phyloP scores from a whole-genome alignment of 2,329 filamentous ascomycete genomes.

The Parastagonospora nodorum region DNA sequence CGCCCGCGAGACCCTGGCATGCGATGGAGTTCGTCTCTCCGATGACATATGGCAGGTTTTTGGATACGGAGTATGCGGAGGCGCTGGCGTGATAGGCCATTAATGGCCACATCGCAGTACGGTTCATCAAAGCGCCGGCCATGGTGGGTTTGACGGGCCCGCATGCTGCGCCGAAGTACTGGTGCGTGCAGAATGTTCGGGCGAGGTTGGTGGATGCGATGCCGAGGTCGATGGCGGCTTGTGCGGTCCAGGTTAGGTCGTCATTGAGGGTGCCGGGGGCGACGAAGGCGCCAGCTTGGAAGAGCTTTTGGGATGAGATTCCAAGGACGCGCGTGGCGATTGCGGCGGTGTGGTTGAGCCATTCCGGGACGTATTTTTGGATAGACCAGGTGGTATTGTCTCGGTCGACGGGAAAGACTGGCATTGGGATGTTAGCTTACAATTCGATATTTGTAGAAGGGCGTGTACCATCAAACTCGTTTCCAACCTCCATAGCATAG shows the following conservation, averaged over 20 bases:
- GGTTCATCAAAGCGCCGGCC: conserved; percentile 68
- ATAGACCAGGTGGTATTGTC: conserved; percentile 19
- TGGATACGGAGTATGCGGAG: conserved; percentile 45
- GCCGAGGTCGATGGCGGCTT: conserved; percentile 19
- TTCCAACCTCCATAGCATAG: conserved; percentile 24
- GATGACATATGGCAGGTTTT: conserved; percentile 58
- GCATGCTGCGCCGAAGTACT: conserved; percentile 23
- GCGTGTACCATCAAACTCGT: conserved; percentile 25
- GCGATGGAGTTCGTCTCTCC: conserved; percentile 68
- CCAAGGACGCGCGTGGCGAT: conserved; percentile 5
- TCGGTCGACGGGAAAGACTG: conserved; percentile 21
- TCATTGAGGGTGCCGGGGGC: conserved; percentile 12
- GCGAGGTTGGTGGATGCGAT: conserved; percentile 9
- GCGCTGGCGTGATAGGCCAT: conserved; percentile 57
- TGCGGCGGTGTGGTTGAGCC: conserved; percentile 14
- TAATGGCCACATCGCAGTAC: conserved; percentile 57
- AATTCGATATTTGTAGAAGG: not conserved
- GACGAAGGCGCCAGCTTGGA: conserved; percentile 20
- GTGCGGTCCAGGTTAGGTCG: conserved; percentile 15
- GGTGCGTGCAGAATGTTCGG: conserved; percentile 22
- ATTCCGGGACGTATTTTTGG: conserved; percentile 15
- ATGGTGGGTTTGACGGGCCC: conserved; percentile 51
- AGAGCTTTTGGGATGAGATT: conserved; percentile 6
- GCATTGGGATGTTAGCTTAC: not conserved
- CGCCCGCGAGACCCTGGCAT: conserved; percentile 64